Evolutionary conservation across 805 yeast species (phyloP), one percentile per base, ranked within the genome.

Genomic region (Kodamaea lidongshanica): DNA sequence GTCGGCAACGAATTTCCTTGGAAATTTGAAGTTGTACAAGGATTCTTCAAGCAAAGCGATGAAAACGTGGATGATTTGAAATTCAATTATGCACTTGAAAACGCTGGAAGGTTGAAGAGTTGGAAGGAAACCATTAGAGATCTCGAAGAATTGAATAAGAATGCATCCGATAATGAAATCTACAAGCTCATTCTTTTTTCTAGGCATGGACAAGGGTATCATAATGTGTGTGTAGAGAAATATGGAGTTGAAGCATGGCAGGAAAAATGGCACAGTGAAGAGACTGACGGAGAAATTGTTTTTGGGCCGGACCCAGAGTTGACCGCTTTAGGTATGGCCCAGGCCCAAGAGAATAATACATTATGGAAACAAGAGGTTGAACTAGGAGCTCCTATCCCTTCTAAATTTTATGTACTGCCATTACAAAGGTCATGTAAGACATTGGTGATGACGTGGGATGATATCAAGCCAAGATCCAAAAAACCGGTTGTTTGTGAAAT

Each of bases 191-290:
- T 76, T 3, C 65, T 72, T 27, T 59, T 72, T 32, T 78, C 79
- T 7, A 63, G 86, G 46, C 86, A 79, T 42, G 86, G 85, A 5
- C 82, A 78, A 49, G 86, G 85, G 0, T 70, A 54, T 45, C 87
- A 79, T 39, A 79, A 79, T 42, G 58, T 61, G 25, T 67, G 72
- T 3, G 72, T 76, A 10, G 56, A 54, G 13, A 64, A 70, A 35
- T 76, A 74, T 42, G 84, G 84, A 7, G 33, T 60, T 12, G 62
- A 64, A 2, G 70, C 53, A n/a, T 79, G 85, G 87, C 54, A 72
- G 41, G 42, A 46, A 0, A 65, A 75, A 35, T 77, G 77, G 77
- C 62, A 74, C 5, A 53, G 54, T 10, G 36, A 65, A 25, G 55
- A 61, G 4, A 77, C 77, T 2, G 78, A 74, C 44, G 81, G 77